Evolutionary conservation across 2,329 filamentous ascomycete species (phyloP), one percentile per base, ranked within the genome.

Genomic region (Penicillium thymicola): DNA sequence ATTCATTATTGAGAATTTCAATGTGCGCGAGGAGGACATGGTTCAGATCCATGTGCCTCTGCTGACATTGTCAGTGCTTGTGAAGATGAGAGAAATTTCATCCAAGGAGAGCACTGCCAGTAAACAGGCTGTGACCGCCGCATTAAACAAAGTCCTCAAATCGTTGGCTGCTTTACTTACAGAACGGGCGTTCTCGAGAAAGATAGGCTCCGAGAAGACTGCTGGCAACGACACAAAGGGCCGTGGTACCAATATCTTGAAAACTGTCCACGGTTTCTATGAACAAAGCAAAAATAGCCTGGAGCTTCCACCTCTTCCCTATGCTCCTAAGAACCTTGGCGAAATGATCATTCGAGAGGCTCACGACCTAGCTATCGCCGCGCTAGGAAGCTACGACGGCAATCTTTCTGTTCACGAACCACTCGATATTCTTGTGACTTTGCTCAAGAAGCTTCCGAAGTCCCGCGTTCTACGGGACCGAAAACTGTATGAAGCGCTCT

Each of bases 21-120:
- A 97, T 72, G 84, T 97, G 48, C 85, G 88, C 51, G 94, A 99
- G 74, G 94, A 97, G 72, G 95, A 99, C 69, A 97, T 99, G 93
- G 75, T 96, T 16, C 85, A 89, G 2, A 78, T 90, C 23, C 93
- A 97, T 74, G 89, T 92, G 30, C 93, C 93, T 34, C 75, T 95
- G 28, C 82, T 89, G 51, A 82, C 86, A 2, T 74, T 95, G n/a
- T 84, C 86, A 4, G 78, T 89, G 27, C 75, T 85, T 8, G 69
- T 76, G 11, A 77, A 78, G 43, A 71, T 82, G 58, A 76, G 76
- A 43, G 66, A 72, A 36, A 51, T 75, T 9, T 65, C 60, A n/a
- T 65, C 63, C 5, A 51, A 51, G 23, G 48, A 61, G 28, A 57
- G 53, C 16, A 58, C 23, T 43, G 58, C 62, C 30, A 59, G 64